Evolutionary conservation across 306 rosid species (phyloP).

Genomic region (Pyrus communis): DNA sequence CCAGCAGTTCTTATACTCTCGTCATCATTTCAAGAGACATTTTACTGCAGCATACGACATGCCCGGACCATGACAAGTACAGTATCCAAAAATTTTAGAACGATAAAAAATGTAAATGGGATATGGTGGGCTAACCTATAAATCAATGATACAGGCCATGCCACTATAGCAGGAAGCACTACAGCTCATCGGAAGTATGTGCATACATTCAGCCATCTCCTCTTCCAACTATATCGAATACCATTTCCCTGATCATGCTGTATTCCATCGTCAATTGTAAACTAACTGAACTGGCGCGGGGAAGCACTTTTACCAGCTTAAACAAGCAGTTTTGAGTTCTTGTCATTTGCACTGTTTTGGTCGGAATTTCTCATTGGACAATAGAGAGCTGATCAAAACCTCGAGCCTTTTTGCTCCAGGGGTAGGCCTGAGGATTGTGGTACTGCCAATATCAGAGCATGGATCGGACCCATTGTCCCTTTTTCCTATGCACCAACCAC

Average conservation of each 20-base stretch:
- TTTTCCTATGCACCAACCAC: slow-evolving; percentile 96
- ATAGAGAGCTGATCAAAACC: slow-evolving; percentile 52
- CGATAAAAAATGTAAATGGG: neutral
- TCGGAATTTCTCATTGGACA: slow-evolving; percentile 66
- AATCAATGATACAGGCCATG: slow-evolving; percentile 37
- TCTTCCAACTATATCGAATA: slow-evolving; percentile 17
- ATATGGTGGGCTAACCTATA: slow-evolving; percentile 20
- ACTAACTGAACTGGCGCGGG: slow-evolving; percentile 18
- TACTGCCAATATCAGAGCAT: slow-evolving; percentile 48
- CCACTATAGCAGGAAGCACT: slow-evolving; percentile 21
- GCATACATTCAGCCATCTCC: slow-evolving; percentile 32
- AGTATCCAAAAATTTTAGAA: neutral
- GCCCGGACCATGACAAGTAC: slow-evolving; percentile 9
- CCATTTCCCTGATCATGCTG: slow-evolving; percentile 16
- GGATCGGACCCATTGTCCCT: slow-evolving; percentile 80
- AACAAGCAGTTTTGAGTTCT: slow-evolving; percentile 9
- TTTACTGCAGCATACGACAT: slow-evolving; percentile 20
- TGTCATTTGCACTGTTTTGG: slow-evolving; percentile 78
- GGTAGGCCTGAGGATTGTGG: slow-evolving; percentile 64
- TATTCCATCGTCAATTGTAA: slow-evolving; percentile 31
- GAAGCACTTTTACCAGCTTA: slow-evolving; percentile 25
- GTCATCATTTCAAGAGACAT: slow-evolving; percentile 6
- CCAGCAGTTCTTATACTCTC: slow-evolving; percentile 7
- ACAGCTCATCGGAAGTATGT: slow-evolving; percentile 19
- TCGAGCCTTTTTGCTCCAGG: slow-evolving; percentile 77